These are phyloP conservation scores for Boletus edulis DNA, from an alignment of 768 basidiomycete genomes.

Conservation along the genomic window DNA sequence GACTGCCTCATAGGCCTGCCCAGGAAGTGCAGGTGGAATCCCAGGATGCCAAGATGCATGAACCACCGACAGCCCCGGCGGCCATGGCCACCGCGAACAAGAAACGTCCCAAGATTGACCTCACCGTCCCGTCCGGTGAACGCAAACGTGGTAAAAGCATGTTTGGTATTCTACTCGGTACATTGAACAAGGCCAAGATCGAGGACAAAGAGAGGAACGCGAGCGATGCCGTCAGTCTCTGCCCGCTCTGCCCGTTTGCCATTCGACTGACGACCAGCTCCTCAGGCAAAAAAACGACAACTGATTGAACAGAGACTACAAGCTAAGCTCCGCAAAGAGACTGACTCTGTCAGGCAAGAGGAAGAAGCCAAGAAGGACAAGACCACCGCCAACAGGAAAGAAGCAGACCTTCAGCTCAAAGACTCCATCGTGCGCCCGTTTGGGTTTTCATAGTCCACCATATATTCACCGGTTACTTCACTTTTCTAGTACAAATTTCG, in stretches of 20 bases:
- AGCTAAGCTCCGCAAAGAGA: constrained; percentile 80
- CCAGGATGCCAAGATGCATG: constrained; percentile 36
- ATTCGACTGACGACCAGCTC: constrained; percentile 6
- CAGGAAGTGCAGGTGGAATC: constrained; percentile 34
- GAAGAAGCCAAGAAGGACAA: constrained; percentile 88
- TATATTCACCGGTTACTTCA: background rate
- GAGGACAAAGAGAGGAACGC: constrained; percentile 82
- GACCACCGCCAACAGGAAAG: constrained; percentile 68
- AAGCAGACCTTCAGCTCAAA: constrained; percentile 78
- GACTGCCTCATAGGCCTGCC: constrained; percentile 18
- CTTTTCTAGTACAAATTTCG: constrained; percentile 67
- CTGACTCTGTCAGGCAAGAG: constrained; percentile 79
- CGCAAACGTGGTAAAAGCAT: constrained; percentile 85
- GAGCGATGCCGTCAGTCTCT: constrained; percentile 69
- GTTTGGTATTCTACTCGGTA: constrained; percentile 82
- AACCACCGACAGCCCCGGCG: constrained; percentile 44
- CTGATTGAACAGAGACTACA: constrained; percentile 83
- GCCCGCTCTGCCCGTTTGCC: background rate
- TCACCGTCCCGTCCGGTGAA: constrained; percentile 53
- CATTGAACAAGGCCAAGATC: constrained; percentile 83
- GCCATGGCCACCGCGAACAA: constrained; percentile 44
- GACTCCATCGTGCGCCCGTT: constrained; percentile 67
- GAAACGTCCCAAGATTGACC: constrained; percentile 74
- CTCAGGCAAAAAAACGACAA: constrained; percentile 79
- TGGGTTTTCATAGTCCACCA: background rate